Conservation (phyloP, 1,284 basidiomycete species). For the Somion occarium region DNA sequence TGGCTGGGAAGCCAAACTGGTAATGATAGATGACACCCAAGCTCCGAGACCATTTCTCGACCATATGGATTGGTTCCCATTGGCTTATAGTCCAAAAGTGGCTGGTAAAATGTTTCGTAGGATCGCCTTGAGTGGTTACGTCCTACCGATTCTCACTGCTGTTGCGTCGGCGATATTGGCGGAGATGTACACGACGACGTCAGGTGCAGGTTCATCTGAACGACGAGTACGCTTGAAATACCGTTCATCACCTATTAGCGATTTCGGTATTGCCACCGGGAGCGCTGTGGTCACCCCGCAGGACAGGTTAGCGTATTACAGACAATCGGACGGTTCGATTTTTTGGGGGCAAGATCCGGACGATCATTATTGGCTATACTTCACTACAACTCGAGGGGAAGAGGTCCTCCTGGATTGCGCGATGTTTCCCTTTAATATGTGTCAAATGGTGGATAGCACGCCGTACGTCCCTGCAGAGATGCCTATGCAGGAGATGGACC, state of each 20-base stretch:
- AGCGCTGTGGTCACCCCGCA: neutral
- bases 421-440: slow-evolving; percentile 21
- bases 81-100: neutral
- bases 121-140: neutral
- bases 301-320: slow-evolving; percentile 6
- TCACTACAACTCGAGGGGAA: slow-evolving; percentile 6
- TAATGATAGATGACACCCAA: slow-evolving; percentile 2
- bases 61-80: slow-evolving; percentile 4
- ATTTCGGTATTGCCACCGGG: slow-evolving; percentile 8
- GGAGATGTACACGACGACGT: slow-evolving; percentile 9
- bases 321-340: slow-evolving; percentile 20
- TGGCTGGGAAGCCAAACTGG: slow-evolving; percentile 1
- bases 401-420: slow-evolving; percentile 4
- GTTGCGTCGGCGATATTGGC: slow-evolving; percentile 2
- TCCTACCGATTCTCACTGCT: slow-evolving; percentile 4
- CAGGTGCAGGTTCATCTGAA: neutral
- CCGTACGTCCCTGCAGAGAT: slow-evolving; percentile 27
- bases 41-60: neutral
- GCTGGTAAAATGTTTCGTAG: slow-evolving; percentile 1
- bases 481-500: neutral
- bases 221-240: neutral
- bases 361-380: slow-evolving; percentile 11
- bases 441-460: slow-evolving; percentile 18
- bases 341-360: slow-evolving; percentile 11
- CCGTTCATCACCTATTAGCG: slow-evolving; percentile 6